These are phyloP conservation scores for Asterophora lycoperdoides DNA, from an alignment of 768 basidiomycete genomes.

Conservation along the genomic window DNA sequence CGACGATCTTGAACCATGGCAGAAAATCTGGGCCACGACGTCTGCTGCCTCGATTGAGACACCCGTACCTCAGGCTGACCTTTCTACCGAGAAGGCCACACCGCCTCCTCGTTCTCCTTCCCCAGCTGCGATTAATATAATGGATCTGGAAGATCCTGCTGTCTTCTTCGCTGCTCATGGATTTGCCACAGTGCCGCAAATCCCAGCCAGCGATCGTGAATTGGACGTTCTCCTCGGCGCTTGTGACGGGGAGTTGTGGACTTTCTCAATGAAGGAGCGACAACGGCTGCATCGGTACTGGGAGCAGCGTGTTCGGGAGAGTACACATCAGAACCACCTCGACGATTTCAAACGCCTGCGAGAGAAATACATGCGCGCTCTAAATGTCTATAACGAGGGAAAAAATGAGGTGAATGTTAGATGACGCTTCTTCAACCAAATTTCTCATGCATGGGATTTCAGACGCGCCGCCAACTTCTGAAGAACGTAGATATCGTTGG, in stretches of 20 bases:
- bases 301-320: conserved; percentile 38
- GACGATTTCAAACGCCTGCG: conserved; percentile 42
- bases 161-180: conserved; percentile 39
- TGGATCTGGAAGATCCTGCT: conserved; percentile 7
- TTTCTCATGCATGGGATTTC: not conserved
- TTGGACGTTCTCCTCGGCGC: conserved; percentile 32
- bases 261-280: conserved; percentile 49
- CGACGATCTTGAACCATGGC: conserved; percentile 1
- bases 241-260: conserved; percentile 42
- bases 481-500: conserved; percentile 58
- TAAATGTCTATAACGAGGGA: conserved; percentile 40
- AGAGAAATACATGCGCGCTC: conserved; percentile 25
- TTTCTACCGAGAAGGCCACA: not conserved
- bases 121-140: not conserved
- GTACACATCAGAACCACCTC: conserved; percentile 19
- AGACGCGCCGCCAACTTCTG: conserved; percentile 58
- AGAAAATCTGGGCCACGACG: not conserved
- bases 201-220: conserved; percentile 34
- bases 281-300: conserved; percentile 39
- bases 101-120: conserved; percentile 2
- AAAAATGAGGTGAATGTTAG: conserved; percentile 46
- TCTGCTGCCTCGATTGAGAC: not conserved
- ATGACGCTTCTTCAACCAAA: not conserved
- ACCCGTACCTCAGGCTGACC: not conserved
- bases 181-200: conserved; percentile 28